Evolutionary conservation across 2,329 filamentous ascomycete genomes (phyloP).

Genomic region (Aspergillus tanneri): DNA sequence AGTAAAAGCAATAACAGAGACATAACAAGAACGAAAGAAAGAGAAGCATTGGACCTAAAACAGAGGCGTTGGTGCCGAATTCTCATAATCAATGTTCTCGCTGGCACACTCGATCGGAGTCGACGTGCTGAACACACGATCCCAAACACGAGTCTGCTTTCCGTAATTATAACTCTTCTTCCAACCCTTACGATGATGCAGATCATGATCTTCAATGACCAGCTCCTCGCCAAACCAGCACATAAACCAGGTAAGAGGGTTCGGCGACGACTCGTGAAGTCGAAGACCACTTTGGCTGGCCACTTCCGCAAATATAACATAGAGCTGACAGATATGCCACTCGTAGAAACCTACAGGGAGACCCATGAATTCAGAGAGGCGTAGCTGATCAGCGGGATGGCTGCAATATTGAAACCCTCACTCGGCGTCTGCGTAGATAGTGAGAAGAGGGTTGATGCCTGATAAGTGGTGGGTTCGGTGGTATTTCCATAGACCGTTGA

Average conservation of each 20-base stretch:
- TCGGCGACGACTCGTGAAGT: slow-evolving; percentile 34
- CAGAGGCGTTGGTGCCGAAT: not conserved
- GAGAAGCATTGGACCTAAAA: not conserved
- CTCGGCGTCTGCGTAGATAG: slow-evolving; percentile 41
- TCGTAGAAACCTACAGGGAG: slow-evolving; percentile 47
- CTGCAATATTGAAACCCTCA: slow-evolving; percentile 44
- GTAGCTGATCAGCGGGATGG: slow-evolving; percentile 41
- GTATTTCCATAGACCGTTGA: slow-evolving; percentile 39
- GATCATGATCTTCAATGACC: slow-evolving; percentile 43
- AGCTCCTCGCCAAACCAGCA: slow-evolving; percentile 36
- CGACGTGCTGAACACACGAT: slow-evolving; percentile 33
- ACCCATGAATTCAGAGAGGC: slow-evolving; percentile 34
- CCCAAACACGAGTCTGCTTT: slow-evolving; percentile 38
- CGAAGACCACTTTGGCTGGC: slow-evolving; percentile 20
- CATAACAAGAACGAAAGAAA: not conserved
- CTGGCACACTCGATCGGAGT: slow-evolving; percentile 34
- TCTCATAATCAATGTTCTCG: slow-evolving; percentile 30
- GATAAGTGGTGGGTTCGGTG: slow-evolving; percentile 46
- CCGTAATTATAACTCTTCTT: slow-evolving; percentile 14
- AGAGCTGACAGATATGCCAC: slow-evolving; percentile 46
- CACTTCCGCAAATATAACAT: slow-evolving; percentile 35
- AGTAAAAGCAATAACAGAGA: too few species aligned
- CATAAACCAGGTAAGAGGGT: slow-evolving; percentile 34
- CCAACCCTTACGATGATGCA: slow-evolving; percentile 39
- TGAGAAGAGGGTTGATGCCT: slow-evolving; percentile 45